These are phyloP conservation scores for Puccinia triticina DNA, from an alignment of 1,284 basidiomycete genomes.

Conservation along the genomic window DNA sequence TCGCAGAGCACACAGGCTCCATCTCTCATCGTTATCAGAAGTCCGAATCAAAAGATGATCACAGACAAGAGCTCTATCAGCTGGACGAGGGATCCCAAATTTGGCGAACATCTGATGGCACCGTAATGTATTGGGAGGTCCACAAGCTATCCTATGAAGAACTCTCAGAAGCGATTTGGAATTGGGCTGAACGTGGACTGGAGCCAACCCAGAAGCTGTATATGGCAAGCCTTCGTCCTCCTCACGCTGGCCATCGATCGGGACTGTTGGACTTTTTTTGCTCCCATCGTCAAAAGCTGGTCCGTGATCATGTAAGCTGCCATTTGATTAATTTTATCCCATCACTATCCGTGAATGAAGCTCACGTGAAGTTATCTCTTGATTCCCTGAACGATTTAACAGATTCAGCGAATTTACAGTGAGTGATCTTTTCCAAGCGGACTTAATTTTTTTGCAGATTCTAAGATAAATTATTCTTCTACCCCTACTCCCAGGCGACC, in stretches of 20 bases:
- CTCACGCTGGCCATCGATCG: slow-evolving; percentile 34
- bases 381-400: not conserved
- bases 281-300: slow-evolving; percentile 34
- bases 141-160: slow-evolving; percentile 30
- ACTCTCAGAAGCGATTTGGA: slow-evolving; percentile 31
- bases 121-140: slow-evolving; percentile 32
- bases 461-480: not conserved
- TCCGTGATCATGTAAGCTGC: slow-evolving; percentile 35
- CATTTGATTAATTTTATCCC: not conserved
- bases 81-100: slow-evolving; percentile 32
- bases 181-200: slow-evolving; percentile 35
- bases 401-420: slow-evolving; percentile 47
- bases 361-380: not conserved
- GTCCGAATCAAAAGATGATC: not conserved
- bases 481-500: slow-evolving; percentile 10
- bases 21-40: not conserved
- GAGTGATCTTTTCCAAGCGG: not conserved
- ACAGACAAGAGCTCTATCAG: slow-evolving; percentile 9
- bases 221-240: slow-evolving; percentile 12
- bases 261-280: slow-evolving; percentile 41
- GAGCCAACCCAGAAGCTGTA: slow-evolving; percentile 30
- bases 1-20: not conserved
- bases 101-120: slow-evolving; percentile 35
- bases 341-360: not conserved
- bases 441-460: too few relatives aligned